Conservation (phyloP, 73 alveolate species). For the Breviolum minutum region DNA sequence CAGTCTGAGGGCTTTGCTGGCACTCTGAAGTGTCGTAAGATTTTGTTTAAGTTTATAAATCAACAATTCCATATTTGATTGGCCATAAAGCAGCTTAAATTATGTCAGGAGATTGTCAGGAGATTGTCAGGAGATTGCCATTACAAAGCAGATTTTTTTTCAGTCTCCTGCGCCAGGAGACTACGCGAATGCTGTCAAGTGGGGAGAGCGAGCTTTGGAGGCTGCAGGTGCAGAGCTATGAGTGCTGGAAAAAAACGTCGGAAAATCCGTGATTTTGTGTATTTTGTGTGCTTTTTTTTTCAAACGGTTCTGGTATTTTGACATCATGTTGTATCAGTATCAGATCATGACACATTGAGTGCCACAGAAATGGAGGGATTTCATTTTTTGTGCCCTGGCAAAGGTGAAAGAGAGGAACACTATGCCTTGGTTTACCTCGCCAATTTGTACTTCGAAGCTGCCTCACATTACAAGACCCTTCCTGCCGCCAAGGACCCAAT, state of each 20-base stretch:
- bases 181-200: background rate
- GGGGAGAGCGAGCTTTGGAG: constrained; percentile 32
- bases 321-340: no score
- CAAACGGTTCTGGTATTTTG: no score
- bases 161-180: background rate
- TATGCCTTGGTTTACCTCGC: constrained; percentile 35
- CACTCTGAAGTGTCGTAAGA: no score
- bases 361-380: no score
- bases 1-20: no score
- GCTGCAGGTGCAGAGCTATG: constrained; percentile 6
- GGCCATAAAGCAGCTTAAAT: no score
- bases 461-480: constrained; percentile 1
- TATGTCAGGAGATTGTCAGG: background rate
- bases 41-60: no score
- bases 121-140: background rate
- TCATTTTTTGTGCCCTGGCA: no score
- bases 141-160: background rate
- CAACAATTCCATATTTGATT: no score
- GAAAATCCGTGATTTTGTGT: background rate
- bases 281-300: background rate
- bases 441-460: constrained; percentile 19
- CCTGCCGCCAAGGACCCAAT: background rate
- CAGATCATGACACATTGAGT: no score
- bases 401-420: constrained; percentile 47
- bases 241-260: no score